Conservation (phyloP, 1,284 basidiomycete genomes). For the Vanrija humicola region DNA sequence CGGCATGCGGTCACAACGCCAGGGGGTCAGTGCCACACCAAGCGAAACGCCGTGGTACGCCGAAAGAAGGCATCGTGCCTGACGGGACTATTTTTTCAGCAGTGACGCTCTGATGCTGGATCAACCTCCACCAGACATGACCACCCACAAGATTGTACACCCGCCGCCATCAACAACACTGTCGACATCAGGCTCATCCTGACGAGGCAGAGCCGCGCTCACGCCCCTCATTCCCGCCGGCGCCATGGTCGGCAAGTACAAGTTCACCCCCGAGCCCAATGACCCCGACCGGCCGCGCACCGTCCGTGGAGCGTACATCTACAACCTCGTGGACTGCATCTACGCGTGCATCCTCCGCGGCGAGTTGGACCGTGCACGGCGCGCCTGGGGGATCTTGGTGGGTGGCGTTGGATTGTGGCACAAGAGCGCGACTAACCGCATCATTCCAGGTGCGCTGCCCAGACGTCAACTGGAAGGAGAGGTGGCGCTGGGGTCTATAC, state of each 20-base stretch:
- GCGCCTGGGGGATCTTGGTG: conserved; percentile 73
- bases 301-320: conserved; percentile 40
- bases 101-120: too few species aligned
- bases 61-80: too few species aligned
- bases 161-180: too few species aligned
- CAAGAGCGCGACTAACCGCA: not conserved
- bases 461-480: conserved; percentile 69
- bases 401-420: conserved; percentile 9
- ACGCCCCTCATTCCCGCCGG: too few species aligned
- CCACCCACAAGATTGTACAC: too few species aligned
- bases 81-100: too few species aligned
- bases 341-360: conserved; percentile 67
- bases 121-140: too few species aligned
- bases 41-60: too few species aligned
- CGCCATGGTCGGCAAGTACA: not conserved
- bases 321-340: conserved; percentile 50
- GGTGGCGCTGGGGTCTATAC: conserved; percentile 67
- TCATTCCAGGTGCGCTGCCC: conserved; percentile 59
- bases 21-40: too few species aligned
- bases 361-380: conserved; percentile 63
- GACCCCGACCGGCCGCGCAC: conserved; percentile 4
- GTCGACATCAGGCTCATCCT: too few species aligned
- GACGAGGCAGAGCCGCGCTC: too few species aligned
- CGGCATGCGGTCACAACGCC: too few species aligned
- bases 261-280: conserved; percentile 7